Percentiles rank a stretch among this genome's conserved stretches.
Evolutionary conservation across 139 green algal genomes (phyloP).

Genomic region (Auxenochlorella pyrenoidosa): DNA sequence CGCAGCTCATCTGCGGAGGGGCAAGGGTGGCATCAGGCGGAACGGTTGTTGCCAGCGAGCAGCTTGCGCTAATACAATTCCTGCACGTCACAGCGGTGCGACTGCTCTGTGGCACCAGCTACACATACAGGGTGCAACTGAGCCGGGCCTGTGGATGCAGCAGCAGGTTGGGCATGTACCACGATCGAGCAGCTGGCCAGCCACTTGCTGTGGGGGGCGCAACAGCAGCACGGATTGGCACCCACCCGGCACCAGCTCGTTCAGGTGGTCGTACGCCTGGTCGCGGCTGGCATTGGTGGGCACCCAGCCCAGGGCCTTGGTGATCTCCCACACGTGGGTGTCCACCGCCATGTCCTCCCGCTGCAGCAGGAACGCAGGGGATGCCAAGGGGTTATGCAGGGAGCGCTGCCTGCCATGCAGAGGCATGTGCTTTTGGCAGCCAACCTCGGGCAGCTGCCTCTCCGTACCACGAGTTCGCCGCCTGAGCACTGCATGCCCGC

Average conservation of each 20-base stretch:
- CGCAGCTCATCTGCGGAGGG: conserved; percentile 49
- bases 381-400: too few relatives aligned
- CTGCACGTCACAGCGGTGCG: too few relatives aligned
- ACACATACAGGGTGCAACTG: too few relatives aligned
- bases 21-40: background rate
- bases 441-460: too few relatives aligned
- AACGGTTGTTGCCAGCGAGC: too few relatives aligned
- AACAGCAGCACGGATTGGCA: background rate
- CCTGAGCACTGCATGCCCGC: too few relatives aligned
- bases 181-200: background rate
- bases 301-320: conserved; percentile 65
- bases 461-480: too few relatives aligned
- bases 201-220: too few relatives aligned
- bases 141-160: too few relatives aligned
- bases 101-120: too few relatives aligned
- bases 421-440: background rate
- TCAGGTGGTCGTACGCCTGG: conserved; percentile 79
- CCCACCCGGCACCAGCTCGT: conserved; percentile 63
- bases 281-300: conserved; percentile 64
- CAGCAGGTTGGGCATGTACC: background rate
- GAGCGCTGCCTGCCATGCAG: background rate
- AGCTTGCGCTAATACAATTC: too few relatives aligned
- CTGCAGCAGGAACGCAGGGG: conserved; percentile 23
- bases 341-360: conserved; percentile 80
- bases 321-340: conserved; percentile 78